Percentiles rank a stretch among this genome's conserved stretches.
These are phyloP conservation scores for Ricinus communis DNA, from an alignment of 345 rosid species.

Conservation along the genomic window DNA sequence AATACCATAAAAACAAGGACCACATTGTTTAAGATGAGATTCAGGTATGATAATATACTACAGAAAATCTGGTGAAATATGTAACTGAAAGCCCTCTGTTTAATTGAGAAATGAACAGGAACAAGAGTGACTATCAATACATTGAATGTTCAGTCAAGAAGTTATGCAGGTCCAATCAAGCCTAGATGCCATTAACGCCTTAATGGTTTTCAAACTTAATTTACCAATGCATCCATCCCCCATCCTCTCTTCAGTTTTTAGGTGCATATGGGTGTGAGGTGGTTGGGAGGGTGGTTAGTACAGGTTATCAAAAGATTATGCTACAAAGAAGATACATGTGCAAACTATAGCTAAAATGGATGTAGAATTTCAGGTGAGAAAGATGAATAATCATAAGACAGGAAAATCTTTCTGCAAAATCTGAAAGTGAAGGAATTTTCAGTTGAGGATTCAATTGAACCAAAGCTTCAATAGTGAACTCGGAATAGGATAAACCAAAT, in stretches of 20 bases:
- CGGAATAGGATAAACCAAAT: neutral
- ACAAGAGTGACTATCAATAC: neutral
- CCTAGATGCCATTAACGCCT: neutral
- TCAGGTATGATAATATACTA: neutral
- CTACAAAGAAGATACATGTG: neutral
- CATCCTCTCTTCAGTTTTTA: too few relatives aligned
- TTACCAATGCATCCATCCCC: neutral
- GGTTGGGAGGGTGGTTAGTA: neutral
- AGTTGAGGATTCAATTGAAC: neutral
- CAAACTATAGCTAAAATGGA: slow-evolving; percentile 1
- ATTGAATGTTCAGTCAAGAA: neutral
- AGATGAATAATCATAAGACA: neutral
- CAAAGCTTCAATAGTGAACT: slow-evolving; percentile 11
- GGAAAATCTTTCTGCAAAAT: neutral
- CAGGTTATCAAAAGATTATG: slow-evolving; percentile 8
- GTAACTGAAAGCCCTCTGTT: neutral
- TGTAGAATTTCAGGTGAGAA: neutral
- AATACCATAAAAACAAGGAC: slow-evolving; percentile 11
- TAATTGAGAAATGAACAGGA: neutral
- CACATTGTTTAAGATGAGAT: slow-evolving; percentile 8
- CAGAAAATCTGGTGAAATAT: neutral
- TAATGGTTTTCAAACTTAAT: neutral
- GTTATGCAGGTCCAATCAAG: neutral
- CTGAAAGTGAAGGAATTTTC: neutral
- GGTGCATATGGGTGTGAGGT: too few relatives aligned